phyloP scores from a whole-genome alignment of 441 rosid genomes.

The Hura crepitans region DNA sequence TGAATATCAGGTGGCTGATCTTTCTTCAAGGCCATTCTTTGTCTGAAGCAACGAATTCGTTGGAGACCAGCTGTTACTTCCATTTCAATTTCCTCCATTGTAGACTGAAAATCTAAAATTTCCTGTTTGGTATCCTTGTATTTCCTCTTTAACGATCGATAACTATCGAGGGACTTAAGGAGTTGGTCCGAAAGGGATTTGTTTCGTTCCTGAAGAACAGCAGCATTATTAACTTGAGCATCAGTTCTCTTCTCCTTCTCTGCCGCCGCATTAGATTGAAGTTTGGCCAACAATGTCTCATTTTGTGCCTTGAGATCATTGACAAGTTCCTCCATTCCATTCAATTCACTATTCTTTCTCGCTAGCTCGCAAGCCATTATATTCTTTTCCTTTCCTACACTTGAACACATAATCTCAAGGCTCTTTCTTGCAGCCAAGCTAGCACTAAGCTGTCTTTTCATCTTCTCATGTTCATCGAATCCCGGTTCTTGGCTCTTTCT shows the following conservation, averaged over 20 bases:
- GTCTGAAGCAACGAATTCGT: conserved; percentile 35
- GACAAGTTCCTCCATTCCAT: conserved; percentile 59
- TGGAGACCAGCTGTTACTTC: conserved; percentile 40
- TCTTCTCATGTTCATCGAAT: conserved; percentile 45
- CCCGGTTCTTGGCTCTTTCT: conserved; percentile 28
- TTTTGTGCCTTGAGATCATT: conserved; percentile 61
- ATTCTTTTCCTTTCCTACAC: conserved; percentile 82
- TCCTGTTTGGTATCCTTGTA: conserved; percentile 51
- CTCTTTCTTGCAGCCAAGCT: conserved; percentile 60
- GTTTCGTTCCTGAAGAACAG: conserved; percentile 58
- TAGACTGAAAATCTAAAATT: conserved; percentile 22
- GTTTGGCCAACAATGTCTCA: conserved; percentile 42
- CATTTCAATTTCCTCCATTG: conserved; percentile 41
- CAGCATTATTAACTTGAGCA: conserved; percentile 1
- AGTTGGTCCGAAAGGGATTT: conserved; percentile 65
- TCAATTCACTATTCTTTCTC: conserved; percentile 51
- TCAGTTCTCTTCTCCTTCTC: conserved; percentile 38
- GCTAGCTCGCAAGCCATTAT: conserved; percentile 69
- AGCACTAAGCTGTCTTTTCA: conserved; percentile 47
- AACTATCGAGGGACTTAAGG: conserved; percentile 62
- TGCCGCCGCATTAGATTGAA: conserved; percentile 40
- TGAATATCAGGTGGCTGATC: conserved; percentile 29
- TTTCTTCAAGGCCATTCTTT: conserved; percentile 24
- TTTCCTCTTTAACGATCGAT: conserved; percentile 60
- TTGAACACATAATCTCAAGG: conserved; percentile 71